Percentiles rank a stretch among this genome's conserved stretches.
Conservation (phyloP, 257 asterid genomes). For the Phtheirospermum japonicum region DNA sequence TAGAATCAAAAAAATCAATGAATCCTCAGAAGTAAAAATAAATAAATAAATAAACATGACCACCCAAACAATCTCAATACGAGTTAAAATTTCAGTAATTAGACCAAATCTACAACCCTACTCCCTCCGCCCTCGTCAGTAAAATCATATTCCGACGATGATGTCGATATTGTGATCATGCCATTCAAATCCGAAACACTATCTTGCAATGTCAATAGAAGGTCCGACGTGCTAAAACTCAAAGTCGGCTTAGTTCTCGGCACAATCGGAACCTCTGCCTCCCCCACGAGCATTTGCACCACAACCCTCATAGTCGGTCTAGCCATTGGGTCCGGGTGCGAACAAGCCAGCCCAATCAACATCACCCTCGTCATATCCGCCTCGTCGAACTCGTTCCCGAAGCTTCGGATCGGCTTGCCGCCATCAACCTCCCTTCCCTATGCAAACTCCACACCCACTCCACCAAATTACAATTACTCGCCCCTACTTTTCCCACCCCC, state of each 20-base stretch:
- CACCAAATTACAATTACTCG: constrained; percentile 45
- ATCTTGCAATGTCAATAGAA: constrained; percentile 62
- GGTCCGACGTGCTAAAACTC: constrained; percentile 69
- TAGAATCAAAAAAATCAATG: too few relatives aligned
- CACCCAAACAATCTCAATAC: not conserved
- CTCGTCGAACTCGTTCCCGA: constrained; percentile 49
- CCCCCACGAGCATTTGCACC: constrained; percentile 78
- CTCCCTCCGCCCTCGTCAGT: constrained; percentile 34
- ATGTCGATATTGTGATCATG: constrained; percentile 49
- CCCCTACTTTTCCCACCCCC: constrained; percentile 45
- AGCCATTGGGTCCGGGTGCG: constrained; percentile 72
- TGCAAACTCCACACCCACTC: constrained; percentile 89
- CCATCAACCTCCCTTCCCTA: constrained; percentile 51
- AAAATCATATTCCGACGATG: constrained; percentile 63
- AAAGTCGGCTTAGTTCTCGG: constrained; percentile 64
- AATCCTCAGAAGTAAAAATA: too few relatives aligned
- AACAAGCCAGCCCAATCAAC: constrained; percentile 63
- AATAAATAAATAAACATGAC: too few relatives aligned
- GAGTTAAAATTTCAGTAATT: not conserved
- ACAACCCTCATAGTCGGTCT: constrained; percentile 77
- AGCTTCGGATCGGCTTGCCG: constrained; percentile 59
- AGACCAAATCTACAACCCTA: constrained; percentile 37
- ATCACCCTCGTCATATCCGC: constrained; percentile 63
- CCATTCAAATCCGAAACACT: constrained; percentile 79
- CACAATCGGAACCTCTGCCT: constrained; percentile 58